phyloP scores from a whole-genome alignment of 2,329 filamentous ascomycete genomes.

The Aspergillus luchuensis region DNA sequence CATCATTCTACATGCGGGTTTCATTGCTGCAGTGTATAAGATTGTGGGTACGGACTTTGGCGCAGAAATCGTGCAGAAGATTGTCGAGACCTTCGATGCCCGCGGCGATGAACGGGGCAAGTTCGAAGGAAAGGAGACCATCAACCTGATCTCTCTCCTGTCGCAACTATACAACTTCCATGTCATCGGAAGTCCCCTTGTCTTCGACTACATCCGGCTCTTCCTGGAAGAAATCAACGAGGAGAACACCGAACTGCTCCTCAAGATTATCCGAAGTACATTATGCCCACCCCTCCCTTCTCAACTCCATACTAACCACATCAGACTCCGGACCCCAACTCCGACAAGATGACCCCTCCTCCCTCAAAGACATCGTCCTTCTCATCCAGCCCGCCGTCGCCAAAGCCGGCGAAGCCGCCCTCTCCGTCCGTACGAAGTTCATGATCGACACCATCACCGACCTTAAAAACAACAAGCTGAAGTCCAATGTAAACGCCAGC shows the following conservation, averaged over 20 bases:
- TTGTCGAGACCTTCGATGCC: slow-evolving; percentile 73
- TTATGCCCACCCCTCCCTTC: background rate
- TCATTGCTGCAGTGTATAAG: slow-evolving; percentile 84
- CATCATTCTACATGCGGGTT: slow-evolving; percentile 85
- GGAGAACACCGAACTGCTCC: slow-evolving; percentile 81
- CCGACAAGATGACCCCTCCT: slow-evolving; percentile 81
- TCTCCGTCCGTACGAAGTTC: slow-evolving; percentile 89
- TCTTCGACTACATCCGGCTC: slow-evolving; percentile 87
- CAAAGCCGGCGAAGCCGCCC: slow-evolving; percentile 65
- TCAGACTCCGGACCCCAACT: slow-evolving; percentile 74
- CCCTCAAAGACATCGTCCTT: slow-evolving; percentile 84
- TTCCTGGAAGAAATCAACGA: slow-evolving; percentile 77
- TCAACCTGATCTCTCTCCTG: slow-evolving; percentile 80
- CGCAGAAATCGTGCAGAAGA: slow-evolving; percentile 76
- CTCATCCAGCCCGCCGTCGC: slow-evolving; percentile 73
- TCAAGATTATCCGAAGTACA: slow-evolving; percentile 75
- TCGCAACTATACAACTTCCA: slow-evolving; percentile 92
- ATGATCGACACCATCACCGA: slow-evolving; percentile 97
- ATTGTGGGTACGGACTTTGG: slow-evolving; percentile 86
- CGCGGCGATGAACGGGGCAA: slow-evolving; percentile 56
- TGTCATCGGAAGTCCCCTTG: slow-evolving; percentile 75
- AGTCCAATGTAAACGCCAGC: slow-evolving; percentile 69
- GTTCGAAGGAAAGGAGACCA: slow-evolving; percentile 59
- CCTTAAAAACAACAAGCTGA: slow-evolving; percentile 90
- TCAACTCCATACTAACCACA: slow-evolving; percentile 12